These are phyloP conservation scores for Friedmanniomyces endolithicus DNA, from an alignment of 495 filamentous ascomycete species.

Conservation along the genomic window DNA sequence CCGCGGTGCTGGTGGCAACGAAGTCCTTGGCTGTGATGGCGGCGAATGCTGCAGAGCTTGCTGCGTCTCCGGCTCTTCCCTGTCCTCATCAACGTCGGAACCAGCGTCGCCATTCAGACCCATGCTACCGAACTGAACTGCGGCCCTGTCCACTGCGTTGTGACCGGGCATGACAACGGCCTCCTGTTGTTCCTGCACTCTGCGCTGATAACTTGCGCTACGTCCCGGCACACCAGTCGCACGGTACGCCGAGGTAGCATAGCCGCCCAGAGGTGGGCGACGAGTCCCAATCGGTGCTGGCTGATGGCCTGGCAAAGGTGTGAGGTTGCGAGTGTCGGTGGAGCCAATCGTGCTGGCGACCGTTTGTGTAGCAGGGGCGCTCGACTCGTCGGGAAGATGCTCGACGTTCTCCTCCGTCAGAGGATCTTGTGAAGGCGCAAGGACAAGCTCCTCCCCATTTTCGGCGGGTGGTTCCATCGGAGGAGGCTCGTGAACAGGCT, in stretches of 20 bases:
- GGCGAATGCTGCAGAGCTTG: conserved; percentile 91
- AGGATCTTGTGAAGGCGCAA: conserved; percentile 64
- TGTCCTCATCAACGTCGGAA: conserved; percentile 78
- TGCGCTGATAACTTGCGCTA: conserved; percentile 64
- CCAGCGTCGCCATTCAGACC: conserved; percentile 66
- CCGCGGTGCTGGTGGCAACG: conserved; percentile 63
- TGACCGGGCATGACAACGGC: conserved; percentile 98
- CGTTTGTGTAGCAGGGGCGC: conserved; percentile 62
- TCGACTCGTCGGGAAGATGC: conserved; percentile 67
- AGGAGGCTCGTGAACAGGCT: conserved; percentile 25
- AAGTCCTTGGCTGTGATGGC: conserved; percentile 72
- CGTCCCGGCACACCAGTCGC: conserved; percentile 49
- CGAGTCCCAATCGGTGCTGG: conserved; percentile 36
- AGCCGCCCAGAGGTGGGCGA: conserved; percentile 52
- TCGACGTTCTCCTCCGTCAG: conserved; percentile 88
- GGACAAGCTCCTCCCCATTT: conserved; percentile 5
- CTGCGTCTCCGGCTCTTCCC: conserved; percentile 89
- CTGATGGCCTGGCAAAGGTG: conserved; percentile 47
- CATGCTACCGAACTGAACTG: conserved; percentile 97
- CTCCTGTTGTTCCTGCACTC: conserved; percentile 86
- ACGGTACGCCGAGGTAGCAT: conserved; percentile 62
- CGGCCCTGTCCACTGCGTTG: conserved; percentile 80
- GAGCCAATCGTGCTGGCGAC: conserved; percentile 86
- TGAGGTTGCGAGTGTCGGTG: conserved; percentile 53
- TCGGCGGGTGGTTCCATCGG: neutral